Conservation (phyloP, 2,329 filamentous ascomycete species). For the Dactylonectria macrodidyma region DNA sequence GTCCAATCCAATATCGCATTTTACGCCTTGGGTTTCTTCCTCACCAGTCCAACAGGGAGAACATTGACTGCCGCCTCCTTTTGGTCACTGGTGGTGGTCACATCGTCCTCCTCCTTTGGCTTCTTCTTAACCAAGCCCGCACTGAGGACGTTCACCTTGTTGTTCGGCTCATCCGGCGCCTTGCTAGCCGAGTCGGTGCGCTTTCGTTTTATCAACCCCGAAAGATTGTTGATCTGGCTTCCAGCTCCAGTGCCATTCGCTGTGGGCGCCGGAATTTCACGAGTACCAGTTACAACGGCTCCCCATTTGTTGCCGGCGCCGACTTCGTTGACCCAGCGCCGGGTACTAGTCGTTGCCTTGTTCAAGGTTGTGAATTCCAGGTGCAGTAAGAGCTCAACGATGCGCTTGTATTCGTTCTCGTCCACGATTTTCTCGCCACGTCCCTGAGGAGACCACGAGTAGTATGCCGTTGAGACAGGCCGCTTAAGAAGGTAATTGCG, state of each 20-base stretch:
- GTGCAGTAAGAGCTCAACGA: constrained; percentile 78
- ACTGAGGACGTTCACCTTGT: constrained; percentile 62
- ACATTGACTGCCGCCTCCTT: constrained; percentile 58
- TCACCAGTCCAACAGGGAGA: constrained; percentile 64
- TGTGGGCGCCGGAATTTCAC: constrained; percentile 42
- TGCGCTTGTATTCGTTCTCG: constrained; percentile 76
- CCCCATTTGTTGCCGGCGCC: constrained; percentile 69
- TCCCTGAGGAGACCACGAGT: constrained; percentile 74
- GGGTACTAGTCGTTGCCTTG: constrained; percentile 75
- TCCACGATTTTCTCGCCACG: constrained; percentile 76
- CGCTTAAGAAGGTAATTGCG: constrained; percentile 65
- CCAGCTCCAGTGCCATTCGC: constrained; percentile 30
- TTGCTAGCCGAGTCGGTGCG: constrained; percentile 49
- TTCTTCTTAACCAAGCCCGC: constrained; percentile 69
- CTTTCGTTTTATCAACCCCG: constrained; percentile 65
- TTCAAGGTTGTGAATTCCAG: constrained; percentile 80
- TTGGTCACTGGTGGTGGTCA: constrained; percentile 23
- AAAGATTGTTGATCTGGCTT: constrained; percentile 61
- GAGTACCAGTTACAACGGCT: constrained; percentile 62
- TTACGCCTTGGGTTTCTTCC: constrained; percentile 69
- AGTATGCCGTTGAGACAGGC: constrained; percentile 72
- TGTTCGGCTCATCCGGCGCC: constrained; percentile 33
- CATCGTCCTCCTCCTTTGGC: constrained; percentile 57
- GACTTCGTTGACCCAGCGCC: constrained; percentile 79
- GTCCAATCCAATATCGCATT: constrained; percentile 6